A percentile compares a stretch with the other conserved stretches of the same genome.
phyloP scores from a whole-genome alignment of 306 rosid species.

The Vachellia collinsii region DNA sequence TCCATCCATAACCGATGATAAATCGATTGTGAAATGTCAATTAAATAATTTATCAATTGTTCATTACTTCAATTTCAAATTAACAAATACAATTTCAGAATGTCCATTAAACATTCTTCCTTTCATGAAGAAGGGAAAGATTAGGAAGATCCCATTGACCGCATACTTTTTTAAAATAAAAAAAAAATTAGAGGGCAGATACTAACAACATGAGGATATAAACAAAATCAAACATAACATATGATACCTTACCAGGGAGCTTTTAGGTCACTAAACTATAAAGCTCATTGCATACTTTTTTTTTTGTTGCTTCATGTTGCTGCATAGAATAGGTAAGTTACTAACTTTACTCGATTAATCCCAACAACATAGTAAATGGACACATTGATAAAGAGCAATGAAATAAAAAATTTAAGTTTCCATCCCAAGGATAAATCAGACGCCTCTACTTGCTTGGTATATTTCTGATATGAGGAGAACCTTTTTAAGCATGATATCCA shows the following conservation, averaged over 20 bases:
- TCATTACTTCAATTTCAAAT: constrained; percentile 9
- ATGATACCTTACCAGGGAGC: too few relatives aligned
- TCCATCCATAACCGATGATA: background rate
- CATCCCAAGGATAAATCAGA: constrained; percentile 5
- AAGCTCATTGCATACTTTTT: too few relatives aligned
- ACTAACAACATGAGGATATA: too few relatives aligned
- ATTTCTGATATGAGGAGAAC: constrained; percentile 9
- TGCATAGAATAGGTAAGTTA: too few relatives aligned
- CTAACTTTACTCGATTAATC: background rate
- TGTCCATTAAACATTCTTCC: background rate
- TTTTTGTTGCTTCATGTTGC: too few relatives aligned
- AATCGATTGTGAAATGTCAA: background rate
- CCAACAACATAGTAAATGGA: constrained; percentile 6
- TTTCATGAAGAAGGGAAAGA: background rate
- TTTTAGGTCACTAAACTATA: too few relatives aligned
- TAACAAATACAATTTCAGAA: constrained; percentile 13
- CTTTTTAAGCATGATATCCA: background rate
- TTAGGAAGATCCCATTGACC: background rate
- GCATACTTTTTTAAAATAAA: too few relatives aligned
- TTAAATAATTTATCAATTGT: background rate
- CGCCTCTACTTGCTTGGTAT: constrained; percentile 20
- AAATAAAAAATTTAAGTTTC: background rate
- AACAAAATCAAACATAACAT: too few relatives aligned
- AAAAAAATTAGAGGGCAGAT: too few relatives aligned
- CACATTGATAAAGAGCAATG: background rate